These are phyloP conservation scores for Leishmania gerbilli DNA, from an alignment of 208 protist genomes.

Conservation along the genomic window DNA sequence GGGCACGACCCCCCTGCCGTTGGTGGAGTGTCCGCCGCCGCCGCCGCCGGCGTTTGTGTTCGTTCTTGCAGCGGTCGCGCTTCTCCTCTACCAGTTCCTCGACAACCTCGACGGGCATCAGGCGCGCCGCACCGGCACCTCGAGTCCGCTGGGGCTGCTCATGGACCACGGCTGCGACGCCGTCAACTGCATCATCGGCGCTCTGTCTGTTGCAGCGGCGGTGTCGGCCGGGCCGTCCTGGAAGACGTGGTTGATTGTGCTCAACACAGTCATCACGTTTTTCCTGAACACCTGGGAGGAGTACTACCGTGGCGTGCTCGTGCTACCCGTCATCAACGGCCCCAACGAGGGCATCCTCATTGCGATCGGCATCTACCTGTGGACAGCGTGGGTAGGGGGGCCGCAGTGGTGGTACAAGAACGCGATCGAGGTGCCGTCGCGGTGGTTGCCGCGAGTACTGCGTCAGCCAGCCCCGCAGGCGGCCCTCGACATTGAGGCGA, in stretches of 20 bases:
- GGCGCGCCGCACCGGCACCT: constrained; percentile 85
- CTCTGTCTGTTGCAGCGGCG: constrained; percentile 50
- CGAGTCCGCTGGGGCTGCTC: constrained; percentile 94
- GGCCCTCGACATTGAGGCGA: neutral
- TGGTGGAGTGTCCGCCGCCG: constrained; percentile 30
- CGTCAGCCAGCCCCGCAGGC: constrained; percentile 50
- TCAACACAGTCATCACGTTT: constrained; percentile 63
- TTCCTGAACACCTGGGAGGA: constrained; percentile 91
- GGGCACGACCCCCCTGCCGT: constrained; percentile 10
- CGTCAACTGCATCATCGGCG: constrained; percentile 75
- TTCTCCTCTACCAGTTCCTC: constrained; percentile 89
- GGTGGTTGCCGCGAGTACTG: constrained; percentile 50
- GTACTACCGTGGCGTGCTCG: constrained; percentile 85
- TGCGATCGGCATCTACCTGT: constrained; percentile 57
- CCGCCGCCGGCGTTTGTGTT: constrained; percentile 77
- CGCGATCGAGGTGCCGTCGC: constrained; percentile 44
- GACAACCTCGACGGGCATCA: constrained; percentile 96
- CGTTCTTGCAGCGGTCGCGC: constrained; percentile 43
- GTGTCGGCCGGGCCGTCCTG: constrained; percentile 63
- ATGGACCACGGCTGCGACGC: constrained; percentile 95
- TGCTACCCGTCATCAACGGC: constrained; percentile 90
- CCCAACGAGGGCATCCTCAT: constrained; percentile 90
- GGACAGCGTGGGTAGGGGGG: constrained; percentile 63
- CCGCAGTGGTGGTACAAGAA: constrained; percentile 75
- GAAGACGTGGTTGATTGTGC: constrained; percentile 66